phyloP scores from a whole-genome alignment of 768 basidiomycete genomes.

The Crucibulum laeve region DNA sequence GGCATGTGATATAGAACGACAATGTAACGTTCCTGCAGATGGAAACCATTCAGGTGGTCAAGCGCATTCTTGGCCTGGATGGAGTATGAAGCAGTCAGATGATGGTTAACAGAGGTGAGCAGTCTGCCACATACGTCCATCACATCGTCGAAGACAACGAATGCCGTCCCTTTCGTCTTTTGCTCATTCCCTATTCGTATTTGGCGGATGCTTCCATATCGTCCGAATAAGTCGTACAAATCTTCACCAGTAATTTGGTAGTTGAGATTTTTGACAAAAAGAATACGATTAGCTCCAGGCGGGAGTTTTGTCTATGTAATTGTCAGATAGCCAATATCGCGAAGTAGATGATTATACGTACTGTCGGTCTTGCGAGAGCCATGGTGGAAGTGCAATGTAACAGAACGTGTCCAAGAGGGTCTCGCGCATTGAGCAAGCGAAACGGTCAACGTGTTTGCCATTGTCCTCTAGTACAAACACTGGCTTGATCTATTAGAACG shows the following conservation, averaged over 20 bases:
- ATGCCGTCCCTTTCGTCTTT: slow-evolving; percentile 94
- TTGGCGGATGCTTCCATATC: slow-evolving; percentile 95
- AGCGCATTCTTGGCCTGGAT: slow-evolving; percentile 91
- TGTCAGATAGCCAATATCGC: slow-evolving; percentile 2
- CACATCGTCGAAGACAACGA: slow-evolving; percentile 94
- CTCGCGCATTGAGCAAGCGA: too few species aligned
- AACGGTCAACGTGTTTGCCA: too few species aligned
- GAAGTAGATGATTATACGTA: slow-evolving; percentile 24
- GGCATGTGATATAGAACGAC: slow-evolving; percentile 98
- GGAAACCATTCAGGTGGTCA: slow-evolving; percentile 96
- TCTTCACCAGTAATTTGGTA: slow-evolving; percentile 93
- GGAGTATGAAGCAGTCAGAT: slow-evolving; percentile 9
- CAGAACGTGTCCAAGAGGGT: too few species aligned
- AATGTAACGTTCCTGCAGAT: slow-evolving; percentile 96
- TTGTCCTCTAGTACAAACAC: too few species aligned
- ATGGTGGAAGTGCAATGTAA: slow-evolving; percentile 29
- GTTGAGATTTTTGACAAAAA: slow-evolving; percentile 91
- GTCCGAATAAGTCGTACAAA: slow-evolving; percentile 94
- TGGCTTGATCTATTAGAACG: too few species aligned
- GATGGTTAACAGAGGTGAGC: slow-evolving; percentile 3
- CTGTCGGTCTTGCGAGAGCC: slow-evolving; percentile 69
- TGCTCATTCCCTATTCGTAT: slow-evolving; percentile 89
- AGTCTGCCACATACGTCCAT: slow-evolving; percentile 69
- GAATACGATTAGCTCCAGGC: slow-evolving; percentile 85
- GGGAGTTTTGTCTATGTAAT: slow-evolving; percentile 72